Evolutionary conservation across 805 yeast species (phyloP).

Genomic region (Isabelozyma heimii): DNA sequence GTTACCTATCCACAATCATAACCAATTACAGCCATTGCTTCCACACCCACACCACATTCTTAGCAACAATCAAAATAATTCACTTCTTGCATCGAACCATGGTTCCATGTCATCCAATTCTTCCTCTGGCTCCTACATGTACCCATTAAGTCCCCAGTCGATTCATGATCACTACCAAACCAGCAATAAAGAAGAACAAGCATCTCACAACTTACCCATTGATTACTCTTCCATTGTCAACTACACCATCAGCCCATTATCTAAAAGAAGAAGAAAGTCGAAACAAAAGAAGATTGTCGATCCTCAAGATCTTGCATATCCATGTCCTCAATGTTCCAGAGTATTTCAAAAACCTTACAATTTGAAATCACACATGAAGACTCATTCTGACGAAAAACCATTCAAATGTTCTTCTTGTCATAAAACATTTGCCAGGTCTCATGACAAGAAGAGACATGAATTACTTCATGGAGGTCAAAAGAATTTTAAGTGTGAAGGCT

Average conservation of each 20-base stretch:
- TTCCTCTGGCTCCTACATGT: neutral
- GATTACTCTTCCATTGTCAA: conserved; percentile 35
- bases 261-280: conserved; percentile 24
- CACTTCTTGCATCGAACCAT: neutral
- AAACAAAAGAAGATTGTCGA: conserved; percentile 8
- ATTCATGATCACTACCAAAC: neutral
- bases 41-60: neutral
- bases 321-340: conserved; percentile 44
- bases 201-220: conserved; percentile 11
- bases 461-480: conserved; percentile 70
- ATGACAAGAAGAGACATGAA: conserved; percentile 76
- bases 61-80: neutral
- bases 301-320: conserved; percentile 15
- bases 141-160: neutral
- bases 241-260: conserved; percentile 29
- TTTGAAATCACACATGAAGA: conserved; percentile 48
- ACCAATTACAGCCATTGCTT: neutral
- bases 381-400: conserved; percentile 67
- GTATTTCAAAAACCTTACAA: conserved; percentile 49
- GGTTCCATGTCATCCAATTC: neutral
- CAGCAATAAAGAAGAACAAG: neutral
- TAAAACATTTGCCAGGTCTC: conserved; percentile 72
- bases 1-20: neutral
- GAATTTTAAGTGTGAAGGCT: conserved; percentile 66
- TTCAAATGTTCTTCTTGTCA: conserved; percentile 62